Base-by-base conservation (phyloP, 768 basidiomycete genomes). In the Macrolepiota fuliginosa region DNA sequence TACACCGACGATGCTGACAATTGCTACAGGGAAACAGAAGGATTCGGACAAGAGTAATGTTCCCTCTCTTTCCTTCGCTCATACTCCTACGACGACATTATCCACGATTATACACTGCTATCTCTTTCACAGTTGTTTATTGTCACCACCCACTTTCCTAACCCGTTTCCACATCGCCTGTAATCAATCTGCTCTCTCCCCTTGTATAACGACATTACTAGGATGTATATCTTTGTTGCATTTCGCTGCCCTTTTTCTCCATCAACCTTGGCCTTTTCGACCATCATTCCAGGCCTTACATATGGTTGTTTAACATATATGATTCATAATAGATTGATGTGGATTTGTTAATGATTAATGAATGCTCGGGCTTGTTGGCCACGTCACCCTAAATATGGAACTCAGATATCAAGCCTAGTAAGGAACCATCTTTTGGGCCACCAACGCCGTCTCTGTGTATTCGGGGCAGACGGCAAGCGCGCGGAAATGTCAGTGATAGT, bases 11-110 rank as follows among this genome's bases (percentile, higher is more conserved):
- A n/a, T 63, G 35, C 27, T 54, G 7, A 50, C 24, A 49, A 15
- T 39, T 24, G 57, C 56, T 63, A 1, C 69, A 90, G 89, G 73
- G 89, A 90, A 75, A 90, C 89, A 49, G 89, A 90, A 79, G 89
- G 89, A 17, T 90, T 90, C 62, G 87, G 85, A 52, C 83, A 84
- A 62, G 86, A 88, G 68, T 88, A 71, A 77, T 64, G 22, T 49
- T 37, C 39, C 29, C 46, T 29, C 29, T 13, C 29, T 59, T 25
- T 32, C 13, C 51, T 61, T 56, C 22, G 11, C 1, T 49, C 25
- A 49, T 12, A 19, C 12, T 25, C 22, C 42, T 45, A 45, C 42
- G 22, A 47, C 46, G 22, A 49, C 47, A 27, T 13, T 27, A 25
- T 12, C 10, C 25, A 25, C 47, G 25, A 13, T 22, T 49, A 49